Base-by-base conservation (phyloP, 371 early-diverging fungal genomes). In the Zancudomyces culisetae region DNA sequence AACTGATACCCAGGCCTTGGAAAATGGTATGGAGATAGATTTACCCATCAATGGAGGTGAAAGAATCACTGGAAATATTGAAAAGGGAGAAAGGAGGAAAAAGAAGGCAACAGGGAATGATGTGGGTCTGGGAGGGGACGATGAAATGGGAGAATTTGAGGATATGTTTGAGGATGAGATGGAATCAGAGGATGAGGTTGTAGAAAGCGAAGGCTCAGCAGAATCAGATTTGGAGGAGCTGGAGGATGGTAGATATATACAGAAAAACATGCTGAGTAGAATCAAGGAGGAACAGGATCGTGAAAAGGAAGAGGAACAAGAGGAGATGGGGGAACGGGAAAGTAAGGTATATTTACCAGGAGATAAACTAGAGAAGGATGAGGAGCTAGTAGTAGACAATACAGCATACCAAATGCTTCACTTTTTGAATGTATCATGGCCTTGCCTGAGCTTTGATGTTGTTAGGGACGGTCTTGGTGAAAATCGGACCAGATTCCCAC, bases 361-460 rank as follows among this genome's bases (percentile, higher is more conserved):
- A 20, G 82, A 86, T 53, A 73, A 78, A 50, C 69, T 97, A 18
- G 86, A 66, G 26, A 83, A 87, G 64, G 92, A 79, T 49, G 92
- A 95, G 63, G 84, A 77, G 40, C 73, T 97, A 29, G 88, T 91
- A 62, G 87, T 84, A 28, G 97, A 97, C 74, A 82, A 81, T 57
- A 81, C 83, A 2, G 86, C 87, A 0, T 97, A 97, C 69, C 86
- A 86, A 53, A 91, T 97, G 94, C 79, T 93, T 53, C 96, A 94
- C 69, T 71, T 75, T 27, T 70, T 97, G 75, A 75, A 83, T 53
- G 84, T 85, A 21, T 79, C 85, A 57, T 89, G 91, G 86, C 98
- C 98, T n/a, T 94, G 94, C 64, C 74, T 97, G 53, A 83, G 83
- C 69, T 95, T 97, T 55, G 98, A 97, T 63, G 69, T 95, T 53